phyloP scores from a whole-genome alignment of 495 filamentous ascomycete genomes.

The Niebla homalea region DNA sequence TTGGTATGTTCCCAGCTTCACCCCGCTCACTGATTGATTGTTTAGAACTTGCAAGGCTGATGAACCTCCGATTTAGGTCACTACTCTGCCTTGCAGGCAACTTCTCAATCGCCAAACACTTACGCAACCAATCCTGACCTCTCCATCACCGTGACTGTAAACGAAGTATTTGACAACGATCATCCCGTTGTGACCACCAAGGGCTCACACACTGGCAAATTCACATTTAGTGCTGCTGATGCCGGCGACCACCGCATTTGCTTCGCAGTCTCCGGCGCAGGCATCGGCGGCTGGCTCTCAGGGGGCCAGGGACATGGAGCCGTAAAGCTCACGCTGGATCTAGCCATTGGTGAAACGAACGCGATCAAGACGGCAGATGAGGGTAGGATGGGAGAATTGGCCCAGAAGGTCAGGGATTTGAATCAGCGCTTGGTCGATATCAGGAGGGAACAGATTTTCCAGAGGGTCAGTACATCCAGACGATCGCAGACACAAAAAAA shows the following conservation, averaged over 20 bases:
- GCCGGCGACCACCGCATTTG: slow-evolving; percentile 89
- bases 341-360: slow-evolving; percentile 92
- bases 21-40: background rate
- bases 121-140: slow-evolving; percentile 61
- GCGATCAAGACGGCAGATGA: slow-evolving; percentile 91
- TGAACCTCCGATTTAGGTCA: slow-evolving; percentile 39
- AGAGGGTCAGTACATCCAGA: slow-evolving; percentile 53
- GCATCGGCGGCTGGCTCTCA: slow-evolving; percentile 55
- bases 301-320: slow-evolving; percentile 50
- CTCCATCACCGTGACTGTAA: slow-evolving; percentile 79
- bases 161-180: slow-evolving; percentile 96
- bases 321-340: slow-evolving; percentile 72
- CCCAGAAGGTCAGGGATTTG: slow-evolving; percentile 77
- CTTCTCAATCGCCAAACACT: slow-evolving; percentile 41
- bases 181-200: slow-evolving; percentile 86
- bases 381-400: slow-evolving; percentile 83
- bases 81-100: slow-evolving; percentile 71
- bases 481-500: background rate
- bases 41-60: background rate
- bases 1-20: slow-evolving; percentile 41
- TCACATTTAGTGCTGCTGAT: slow-evolving; percentile 93
- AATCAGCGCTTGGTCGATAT: slow-evolving; percentile 84
- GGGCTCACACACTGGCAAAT: slow-evolving; percentile 61
- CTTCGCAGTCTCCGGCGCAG: slow-evolving; percentile 64
- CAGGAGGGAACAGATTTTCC: slow-evolving; percentile 86